Conservation (phyloP, 108 stramenopile species). For the Cyclotella kingstonii region DNA sequence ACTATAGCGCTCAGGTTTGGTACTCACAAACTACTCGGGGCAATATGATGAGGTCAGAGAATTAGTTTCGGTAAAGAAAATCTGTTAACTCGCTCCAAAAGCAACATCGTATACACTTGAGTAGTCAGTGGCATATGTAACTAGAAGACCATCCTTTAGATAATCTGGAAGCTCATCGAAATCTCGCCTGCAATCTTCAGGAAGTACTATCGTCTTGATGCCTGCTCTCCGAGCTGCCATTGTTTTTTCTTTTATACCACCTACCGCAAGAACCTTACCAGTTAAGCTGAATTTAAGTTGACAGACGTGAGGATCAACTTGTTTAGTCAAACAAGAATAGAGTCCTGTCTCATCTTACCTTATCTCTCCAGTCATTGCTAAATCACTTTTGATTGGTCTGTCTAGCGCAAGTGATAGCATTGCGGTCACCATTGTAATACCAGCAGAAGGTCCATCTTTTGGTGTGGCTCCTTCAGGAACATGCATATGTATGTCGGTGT, state of each 20-base stretch:
- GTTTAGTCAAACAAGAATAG: conserved; percentile 8
- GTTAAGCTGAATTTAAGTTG: conserved; percentile 56
- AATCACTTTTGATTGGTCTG: conserved; percentile 82
- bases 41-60: background rate
- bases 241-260: conserved; percentile 98
- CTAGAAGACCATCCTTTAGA: conserved; percentile 90
- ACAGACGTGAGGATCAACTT: background rate
- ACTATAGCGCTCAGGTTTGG: no score
- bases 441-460: conserved; percentile 98
- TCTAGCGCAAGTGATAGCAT: conserved; percentile 90
- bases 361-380: conserved; percentile 98
- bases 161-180: conserved; percentile 97
- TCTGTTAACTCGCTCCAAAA: conserved; percentile 46
- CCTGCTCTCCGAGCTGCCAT: conserved; percentile 97
- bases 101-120: conserved; percentile 85
- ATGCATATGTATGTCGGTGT: conserved; percentile 93
- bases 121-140: conserved; percentile 93
- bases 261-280: conserved; percentile 95
- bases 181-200: conserved; percentile 89
- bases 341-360: conserved; percentile 3
- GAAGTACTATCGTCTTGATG: conserved; percentile 84
- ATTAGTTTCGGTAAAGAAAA: background rate
- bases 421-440: conserved; percentile 95
- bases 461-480: conserved; percentile 99
- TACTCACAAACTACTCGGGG: no score